Conservation (phyloP, 2,329 filamentous ascomycete species). For the Drechslerella coelobrocha region DNA sequence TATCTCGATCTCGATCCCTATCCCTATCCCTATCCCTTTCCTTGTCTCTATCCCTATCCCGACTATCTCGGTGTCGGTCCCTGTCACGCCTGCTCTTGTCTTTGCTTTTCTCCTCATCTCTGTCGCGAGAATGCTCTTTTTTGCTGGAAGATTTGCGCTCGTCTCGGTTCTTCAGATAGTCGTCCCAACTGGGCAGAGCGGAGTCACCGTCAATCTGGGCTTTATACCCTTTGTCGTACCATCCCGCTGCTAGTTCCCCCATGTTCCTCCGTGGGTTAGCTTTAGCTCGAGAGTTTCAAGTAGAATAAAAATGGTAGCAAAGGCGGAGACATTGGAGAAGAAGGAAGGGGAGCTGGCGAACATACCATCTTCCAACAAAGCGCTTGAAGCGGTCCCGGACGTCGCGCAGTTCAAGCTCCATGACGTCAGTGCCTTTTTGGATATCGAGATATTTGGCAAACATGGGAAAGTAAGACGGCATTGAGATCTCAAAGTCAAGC, state of each 20-base stretch:
- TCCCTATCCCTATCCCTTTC: constrained; percentile 13
- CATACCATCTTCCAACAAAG: constrained; percentile 84
- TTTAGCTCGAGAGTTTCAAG: constrained; percentile 30
- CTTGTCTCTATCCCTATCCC: constrained; percentile 26
- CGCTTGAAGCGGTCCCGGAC: constrained; percentile 88
- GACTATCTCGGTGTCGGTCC: background rate
- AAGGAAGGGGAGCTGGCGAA: constrained; percentile 17
- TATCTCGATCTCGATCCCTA: constrained; percentile 7
- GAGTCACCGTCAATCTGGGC: constrained; percentile 59
- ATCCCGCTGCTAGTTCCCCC: constrained; percentile 83
- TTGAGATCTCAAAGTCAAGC: constrained; percentile 72
- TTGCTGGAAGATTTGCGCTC: constrained; percentile 20
- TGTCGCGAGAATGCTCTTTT: constrained; percentile 12
- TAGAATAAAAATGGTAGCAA: background rate
- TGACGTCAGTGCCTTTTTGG: constrained; percentile 77
- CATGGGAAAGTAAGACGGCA: constrained; percentile 58
- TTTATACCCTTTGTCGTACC: constrained; percentile 83
- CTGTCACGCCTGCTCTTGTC: constrained; percentile 30
- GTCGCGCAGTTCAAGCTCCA: constrained; percentile 74
- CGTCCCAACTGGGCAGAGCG: constrained; percentile 47
- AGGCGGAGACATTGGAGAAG: constrained; percentile 8
- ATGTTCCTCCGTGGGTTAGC: constrained; percentile 73
- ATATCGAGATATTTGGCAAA: constrained; percentile 86
- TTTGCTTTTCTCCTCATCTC: constrained; percentile 2
- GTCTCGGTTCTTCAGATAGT: constrained; percentile 21